Base-by-base conservation (phyloP, 164 flowering plant species). In the Houttuynia cordata region DNA sequence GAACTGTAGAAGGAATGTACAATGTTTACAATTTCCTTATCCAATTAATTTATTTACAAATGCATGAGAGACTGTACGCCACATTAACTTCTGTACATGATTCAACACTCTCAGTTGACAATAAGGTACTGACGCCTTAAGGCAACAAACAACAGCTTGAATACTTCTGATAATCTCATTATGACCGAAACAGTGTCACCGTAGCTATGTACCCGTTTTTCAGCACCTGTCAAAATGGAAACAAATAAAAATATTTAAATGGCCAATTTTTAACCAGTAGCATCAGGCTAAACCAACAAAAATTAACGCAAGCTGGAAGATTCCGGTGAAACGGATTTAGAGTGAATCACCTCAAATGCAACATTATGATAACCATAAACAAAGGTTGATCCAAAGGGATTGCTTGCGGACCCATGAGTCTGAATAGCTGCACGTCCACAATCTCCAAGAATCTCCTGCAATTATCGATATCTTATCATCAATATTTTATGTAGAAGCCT, bases 131-230 rank as follows among this genome's bases (percentile, higher is more conserved):
- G 12, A 45, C 17, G 49, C 7, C 2, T 45, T 10, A 45, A 45
- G 49, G 49, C 49, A 45, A 45, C 13, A 23, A 54, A 34, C n/a
- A 54, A 34, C 30, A 51, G 22, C 17, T 9, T 18, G 50, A 62
- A 49, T 59, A 73, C 73, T 68, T 54, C 51, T 49, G 20, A 34
- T 20, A 22, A 50, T 50, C 49, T 61, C 45, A 23, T 76, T 67
- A 86, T 21, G 90, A 81, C 75, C 86, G 91, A 74, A 92, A 89
- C 57, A 92, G 90, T 24, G 97, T 89, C 12, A 89, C 84, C 21
- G 97, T 89, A 42, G 98, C 97, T 63, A 92, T 89, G 64, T 87
- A 82, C 25, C 93, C 93, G 78, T 89, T 92, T 71, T 87, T 92
- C 94, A 92, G 86, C 21, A 92, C 94, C 98, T 92, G 81, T 49